A percentile compares a stretch with the other conserved stretches of the same genome.
Conservation (phyloP, 148 eudicot genomes). For the Bassia scoparia region DNA sequence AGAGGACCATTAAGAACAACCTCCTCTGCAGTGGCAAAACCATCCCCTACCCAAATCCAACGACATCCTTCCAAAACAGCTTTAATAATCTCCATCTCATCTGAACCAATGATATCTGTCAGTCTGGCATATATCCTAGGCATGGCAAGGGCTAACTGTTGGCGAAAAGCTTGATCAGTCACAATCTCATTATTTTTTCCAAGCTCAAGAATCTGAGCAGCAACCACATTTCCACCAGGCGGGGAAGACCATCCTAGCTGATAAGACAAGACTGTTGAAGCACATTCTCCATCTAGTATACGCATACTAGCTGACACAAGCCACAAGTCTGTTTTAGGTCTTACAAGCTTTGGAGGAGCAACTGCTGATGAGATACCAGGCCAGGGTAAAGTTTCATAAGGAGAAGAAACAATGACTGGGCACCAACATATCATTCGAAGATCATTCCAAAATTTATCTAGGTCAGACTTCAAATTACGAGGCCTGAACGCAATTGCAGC, state of each 20-base stretch:
- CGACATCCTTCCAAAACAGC: slow-evolving; percentile 92
- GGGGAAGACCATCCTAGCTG: slow-evolving; percentile 96
- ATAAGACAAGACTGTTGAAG: slow-evolving; percentile 72
- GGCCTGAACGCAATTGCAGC: slow-evolving; percentile 75
- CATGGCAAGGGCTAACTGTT: slow-evolving; percentile 89
- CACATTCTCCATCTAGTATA: slow-evolving; percentile 90
- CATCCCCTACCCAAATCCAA: slow-evolving; percentile 99
- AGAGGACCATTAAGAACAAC: slow-evolving; percentile 95
- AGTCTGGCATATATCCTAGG: slow-evolving; percentile 85
- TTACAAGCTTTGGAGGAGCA: slow-evolving; percentile 95
- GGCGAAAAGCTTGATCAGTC: slow-evolving; percentile 69
- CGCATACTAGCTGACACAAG: slow-evolving; percentile 98
- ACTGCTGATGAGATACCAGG: slow-evolving; percentile 72
- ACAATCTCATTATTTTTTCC: slow-evolving; percentile 92
- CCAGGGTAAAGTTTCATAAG: slow-evolving; percentile 85
- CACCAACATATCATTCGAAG: slow-evolving; percentile 88
- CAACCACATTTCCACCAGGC: slow-evolving; percentile 87
- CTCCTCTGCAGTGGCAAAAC: slow-evolving; percentile 86
- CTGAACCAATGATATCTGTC: slow-evolving; percentile 60
- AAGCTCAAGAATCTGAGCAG: slow-evolving; percentile 99
- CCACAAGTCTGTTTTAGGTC: slow-evolving; percentile 75
- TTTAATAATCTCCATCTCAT: slow-evolving; percentile 93
- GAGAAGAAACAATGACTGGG: slow-evolving; percentile 81
- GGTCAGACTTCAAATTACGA: slow-evolving; percentile 62
- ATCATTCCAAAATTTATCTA: slow-evolving; percentile 91